Evolutionary conservation across 352 stramenopile genomes (phyloP), one percentile per base, ranked within the genome.

Genomic region (Phytopythium kandeliae): DNA sequence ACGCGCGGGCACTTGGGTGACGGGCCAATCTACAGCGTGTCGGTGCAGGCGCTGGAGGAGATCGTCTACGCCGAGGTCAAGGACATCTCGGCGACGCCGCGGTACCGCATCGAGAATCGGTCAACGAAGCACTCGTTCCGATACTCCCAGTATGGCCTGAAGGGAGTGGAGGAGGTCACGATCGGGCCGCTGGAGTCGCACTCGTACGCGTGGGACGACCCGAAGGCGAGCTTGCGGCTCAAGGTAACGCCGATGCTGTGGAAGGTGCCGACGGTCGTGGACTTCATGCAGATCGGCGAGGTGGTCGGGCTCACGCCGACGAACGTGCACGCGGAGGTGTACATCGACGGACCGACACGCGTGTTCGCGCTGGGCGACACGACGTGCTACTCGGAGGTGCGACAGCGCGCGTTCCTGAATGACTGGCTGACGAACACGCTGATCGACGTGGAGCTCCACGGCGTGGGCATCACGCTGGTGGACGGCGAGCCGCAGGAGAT

Each of bases 81-180:
- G 21, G 85, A 95, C 51, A 76, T 86, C 48, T 92, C 83, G 7
- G 43, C 57, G 15, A 75, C 62, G 0, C 83, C 85, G 15, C 76
- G 68, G 17, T 91, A 92, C 47, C 85, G 85, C 15, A 92, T 95
- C 44, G 85, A 95, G 51, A 95, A 95, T 55, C 80, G 85, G 3
- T 95, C 80, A 34, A 88, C 73, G 12, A 70, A 64, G 11, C 60
- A 81, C 52, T 63, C 78, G 16, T 86, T 94, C 55, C 64, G 75
- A n/a, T 95, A 95, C 41, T 57, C 83, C 4, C 85, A 95, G 36
- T 61, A 77, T 30, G 67, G 63, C 26, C 57, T 76, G 9, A 82
- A 84, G 40, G 65, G 63, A 2, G 63, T 76, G 0, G 79, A 95
- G 34, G 78, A 92, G 24, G 61, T 92, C 30, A 54, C 86, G 33